A percentile compares a stretch with the other conserved stretches of the same genome.
Evolutionary conservation across 768 basidiomycete species (phyloP).

Genomic region (Lactarius tabidus): DNA sequence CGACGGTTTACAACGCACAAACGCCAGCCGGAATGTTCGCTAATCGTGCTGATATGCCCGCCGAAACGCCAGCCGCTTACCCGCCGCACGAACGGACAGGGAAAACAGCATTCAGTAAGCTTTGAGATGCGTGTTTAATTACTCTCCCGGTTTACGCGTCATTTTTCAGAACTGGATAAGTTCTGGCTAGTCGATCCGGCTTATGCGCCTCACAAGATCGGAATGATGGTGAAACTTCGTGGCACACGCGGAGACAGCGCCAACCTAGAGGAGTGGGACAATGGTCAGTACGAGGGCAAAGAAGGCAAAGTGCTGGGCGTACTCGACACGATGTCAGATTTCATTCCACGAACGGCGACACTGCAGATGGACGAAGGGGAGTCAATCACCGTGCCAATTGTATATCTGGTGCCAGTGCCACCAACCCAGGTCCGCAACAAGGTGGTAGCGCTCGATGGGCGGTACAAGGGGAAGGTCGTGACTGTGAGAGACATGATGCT

Average conservation of each 20-base stretch:
- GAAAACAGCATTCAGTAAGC: constrained; percentile 27
- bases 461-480: constrained; percentile 35
- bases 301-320: constrained; percentile 32
- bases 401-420: constrained; percentile 40
- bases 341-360: constrained; percentile 30
- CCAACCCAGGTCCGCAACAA: constrained; percentile 42
- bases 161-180: constrained; percentile 34
- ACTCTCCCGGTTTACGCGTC: neutral
- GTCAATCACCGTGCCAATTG: constrained; percentile 38
- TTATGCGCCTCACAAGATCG: constrained; percentile 30
- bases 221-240: constrained; percentile 40
- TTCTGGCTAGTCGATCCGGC: constrained; percentile 43
- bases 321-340: constrained; percentile 31
- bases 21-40: constrained; percentile 30
- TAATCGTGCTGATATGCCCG: constrained; percentile 19
- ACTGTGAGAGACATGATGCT: constrained; percentile 22
- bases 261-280: constrained; percentile 36
- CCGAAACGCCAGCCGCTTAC: constrained; percentile 37
- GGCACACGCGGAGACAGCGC: constrained; percentile 32
- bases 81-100: constrained; percentile 32
- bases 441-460: constrained; percentile 48
- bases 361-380: constrained; percentile 35
- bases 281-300: constrained; percentile 33
- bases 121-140: constrained; percentile 9
- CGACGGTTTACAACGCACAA: constrained; percentile 34